Evolutionary conservation across 2,329 filamentous ascomycete species (phyloP).

Genomic region (Penicillium polonicum): DNA sequence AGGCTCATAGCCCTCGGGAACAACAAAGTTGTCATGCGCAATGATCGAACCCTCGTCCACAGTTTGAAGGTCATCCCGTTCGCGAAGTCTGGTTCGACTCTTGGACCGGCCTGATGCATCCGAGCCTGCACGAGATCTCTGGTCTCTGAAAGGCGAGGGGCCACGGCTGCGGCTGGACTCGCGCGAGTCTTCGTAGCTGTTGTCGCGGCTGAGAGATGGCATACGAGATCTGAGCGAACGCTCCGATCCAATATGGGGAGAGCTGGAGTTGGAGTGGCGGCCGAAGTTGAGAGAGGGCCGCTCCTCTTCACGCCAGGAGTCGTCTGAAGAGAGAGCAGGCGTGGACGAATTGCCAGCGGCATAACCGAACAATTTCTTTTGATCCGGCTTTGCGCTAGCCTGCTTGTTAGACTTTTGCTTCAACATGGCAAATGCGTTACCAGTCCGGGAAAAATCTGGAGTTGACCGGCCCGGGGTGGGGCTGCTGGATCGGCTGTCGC

Average conservation of each 20-base stretch:
- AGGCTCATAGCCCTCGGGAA: constrained; percentile 27
- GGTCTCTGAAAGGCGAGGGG: constrained; percentile 40
- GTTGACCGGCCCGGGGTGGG: constrained; percentile 39
- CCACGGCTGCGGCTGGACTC: constrained; percentile 39
- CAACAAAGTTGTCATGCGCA: constrained; percentile 28
- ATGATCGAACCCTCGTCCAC: constrained; percentile 47
- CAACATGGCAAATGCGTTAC: constrained; percentile 47
- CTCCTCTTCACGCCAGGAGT: constrained; percentile 41
- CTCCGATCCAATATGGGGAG: constrained; percentile 36
- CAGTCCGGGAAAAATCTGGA: constrained; percentile 34
- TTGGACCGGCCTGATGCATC: constrained; percentile 54
- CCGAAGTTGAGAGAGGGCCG: constrained; percentile 30
- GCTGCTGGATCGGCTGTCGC: constrained; percentile 45
- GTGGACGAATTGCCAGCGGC: constrained; percentile 39
- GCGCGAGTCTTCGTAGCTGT: constrained; percentile 36
- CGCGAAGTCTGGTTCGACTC: constrained; percentile 53
- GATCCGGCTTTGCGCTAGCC: constrained; percentile 30
- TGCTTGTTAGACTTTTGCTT: constrained; percentile 44
- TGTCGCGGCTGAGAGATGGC: constrained; percentile 28
- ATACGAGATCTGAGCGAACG: constrained; percentile 30
- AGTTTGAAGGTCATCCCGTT: constrained; percentile 56
- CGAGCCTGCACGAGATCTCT: constrained; percentile 56
- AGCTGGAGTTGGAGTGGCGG: constrained; percentile 40
- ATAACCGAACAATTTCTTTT: constrained; percentile 45
- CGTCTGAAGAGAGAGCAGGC: constrained; percentile 36